Base-by-base conservation (phyloP, 441 rosid species). In the Theobroma grandiflorum region DNA sequence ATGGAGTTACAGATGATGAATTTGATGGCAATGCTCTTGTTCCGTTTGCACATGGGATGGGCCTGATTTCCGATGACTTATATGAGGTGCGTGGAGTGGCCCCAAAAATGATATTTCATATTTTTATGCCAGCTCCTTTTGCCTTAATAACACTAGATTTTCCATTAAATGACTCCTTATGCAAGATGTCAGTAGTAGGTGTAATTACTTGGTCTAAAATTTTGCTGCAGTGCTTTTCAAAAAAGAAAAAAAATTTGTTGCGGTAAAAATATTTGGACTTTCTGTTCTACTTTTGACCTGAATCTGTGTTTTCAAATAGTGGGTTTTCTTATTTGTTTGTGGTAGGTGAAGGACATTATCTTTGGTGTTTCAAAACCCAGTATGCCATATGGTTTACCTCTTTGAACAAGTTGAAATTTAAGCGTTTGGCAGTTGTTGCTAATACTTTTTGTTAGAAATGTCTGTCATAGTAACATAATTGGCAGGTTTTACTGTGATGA, bases 11-110 rank as follows among this genome's bases (percentile, higher is more conserved):
- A 26, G 97, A 94, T 82, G 80, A 83, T 0, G 80, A 55, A 57
- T 86, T 91, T 83, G 97, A 94, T 72, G 96, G 93, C 73, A 94
- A 94, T 42, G 94, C 99, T 67, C 91, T 94, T 72, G 91, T 93
- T 83, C 96, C 98, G 2, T 94, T 94, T 79, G 91, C 85, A 26
- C 95, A 96, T 86, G 98, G 99, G 77, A 96, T 96, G 97, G 97
- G 90, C 77, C 87, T 96, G 63, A 94, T 96, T 82, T 91, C 99
- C 6, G 85, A 90, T 71, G 90, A 90, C 18, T 84, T 93, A 75
- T 96, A 78, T 80, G 85, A 88, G 94, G 99, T 92, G 75, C 14
- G 84, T 78, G 43, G 38, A 77, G 14, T 38, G 8, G 59, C 31
- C 62, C 15, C 52, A 33, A 40, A 12, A 77, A 12, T 8, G 38